Evolutionary conservation across 495 filamentous ascomycete species (phyloP), one percentile per base, ranked within the genome.

Genomic region (Letharia lupina): DNA sequence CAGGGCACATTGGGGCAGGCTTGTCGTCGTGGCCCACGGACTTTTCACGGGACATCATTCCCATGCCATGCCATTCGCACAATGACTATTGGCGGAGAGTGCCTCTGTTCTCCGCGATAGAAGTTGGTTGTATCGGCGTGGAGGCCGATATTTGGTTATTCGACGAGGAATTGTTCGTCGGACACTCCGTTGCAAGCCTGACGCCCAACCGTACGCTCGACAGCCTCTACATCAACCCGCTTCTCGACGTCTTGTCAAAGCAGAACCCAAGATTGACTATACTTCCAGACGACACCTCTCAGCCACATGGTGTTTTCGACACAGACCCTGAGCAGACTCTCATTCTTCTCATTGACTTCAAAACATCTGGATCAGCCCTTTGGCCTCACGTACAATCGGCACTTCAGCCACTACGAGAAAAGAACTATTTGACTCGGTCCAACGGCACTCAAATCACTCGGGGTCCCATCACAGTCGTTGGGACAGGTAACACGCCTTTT

Each of bases 141-240:
- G 93, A 97, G 77, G 91, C 91, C 3, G 93, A 97, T 74, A 86
- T 97, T 31, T 97, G 91, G 91, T 81, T 91, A 28, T 86, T 86
- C 65, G 82, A 88, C 50, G 79, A 83, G 18, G 87, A 89, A 9
- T 77, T 90, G 3, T 87, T 78, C 69, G 82, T 87, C n/a, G 84
- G 83, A 8, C 85, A 87, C 65, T 77, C 79, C 61, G 73, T 80
- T 65, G 79, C 79, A 15, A 77, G 79, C 41, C 70, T 85, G 56
- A 80, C 77, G 2, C 71, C 72, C 28, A 76, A 82, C 61, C 79
- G 81, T 20, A 87, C 84, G 0, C 73, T 87, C 0, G 74, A 79
- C 40, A 77, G 75, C 23, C 76, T 87, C 39, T 87, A 87, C 66
- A 77, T 86, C 65, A 77, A 84, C 60, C 84, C 84, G 15, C 76